Conservation (phyloP, 352 stramenopile species). For the Globisporangium irregulare region DNA sequence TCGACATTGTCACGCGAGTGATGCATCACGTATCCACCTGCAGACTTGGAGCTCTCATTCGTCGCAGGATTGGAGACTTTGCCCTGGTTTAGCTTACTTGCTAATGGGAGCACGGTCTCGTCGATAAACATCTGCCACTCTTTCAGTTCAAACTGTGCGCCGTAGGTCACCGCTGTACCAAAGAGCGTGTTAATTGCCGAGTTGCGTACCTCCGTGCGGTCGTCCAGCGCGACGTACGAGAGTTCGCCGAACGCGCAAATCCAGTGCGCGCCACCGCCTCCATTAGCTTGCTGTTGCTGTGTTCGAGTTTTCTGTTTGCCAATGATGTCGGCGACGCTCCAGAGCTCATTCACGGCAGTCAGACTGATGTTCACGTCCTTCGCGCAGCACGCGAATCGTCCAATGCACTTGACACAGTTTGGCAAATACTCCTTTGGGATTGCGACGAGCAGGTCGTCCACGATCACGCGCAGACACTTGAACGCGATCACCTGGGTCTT, state of each 20-base stretch:
- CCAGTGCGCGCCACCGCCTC: constrained; percentile 35
- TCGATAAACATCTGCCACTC: constrained; percentile 95
- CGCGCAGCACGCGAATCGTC: constrained; percentile 88
- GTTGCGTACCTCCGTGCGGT: constrained; percentile 94
- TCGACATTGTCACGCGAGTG: constrained; percentile 93
- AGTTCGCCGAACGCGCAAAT: constrained; percentile 77
- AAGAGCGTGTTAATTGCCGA: constrained; percentile 98
- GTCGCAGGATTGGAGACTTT: constrained; percentile 8
- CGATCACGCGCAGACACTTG: constrained; percentile 95
- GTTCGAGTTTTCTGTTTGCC: constrained; percentile 50
- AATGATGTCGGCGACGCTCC: constrained; percentile 90
- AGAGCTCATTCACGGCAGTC: constrained; percentile 96
- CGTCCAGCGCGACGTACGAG: constrained; percentile 88
- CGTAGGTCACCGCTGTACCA: constrained; percentile 95
- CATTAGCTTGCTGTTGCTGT: neutral
- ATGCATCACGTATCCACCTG: constrained; percentile 81
- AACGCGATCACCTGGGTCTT: constrained; percentile 90
- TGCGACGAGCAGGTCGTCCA: constrained; percentile 94
- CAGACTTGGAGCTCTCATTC: constrained; percentile 5
- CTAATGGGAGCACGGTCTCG: constrained; percentile 92
- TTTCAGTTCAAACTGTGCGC: constrained; percentile 83
- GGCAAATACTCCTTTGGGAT: constrained; percentile 69
- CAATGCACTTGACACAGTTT: constrained; percentile 91
- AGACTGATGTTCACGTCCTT: constrained; percentile 98
- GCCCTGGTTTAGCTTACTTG: constrained; percentile 51